A percentile compares a stretch with the other conserved stretches of the same genome.
Evolutionary conservation across 2,329 filamentous ascomycete genomes (phyloP).

Genomic region (Cladosporium sp.): DNA sequence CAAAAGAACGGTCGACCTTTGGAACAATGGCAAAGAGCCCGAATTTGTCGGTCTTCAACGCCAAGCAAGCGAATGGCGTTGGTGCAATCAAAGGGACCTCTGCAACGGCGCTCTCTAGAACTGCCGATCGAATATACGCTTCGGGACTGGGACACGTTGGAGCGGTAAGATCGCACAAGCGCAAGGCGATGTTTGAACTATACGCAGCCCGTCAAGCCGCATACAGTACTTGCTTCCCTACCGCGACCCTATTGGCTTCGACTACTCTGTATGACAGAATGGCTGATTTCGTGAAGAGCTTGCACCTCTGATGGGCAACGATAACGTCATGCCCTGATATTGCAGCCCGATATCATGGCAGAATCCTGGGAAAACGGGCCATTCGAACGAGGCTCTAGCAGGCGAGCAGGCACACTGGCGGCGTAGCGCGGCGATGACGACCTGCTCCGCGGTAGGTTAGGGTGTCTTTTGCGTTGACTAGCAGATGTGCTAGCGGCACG

Average conservation of each 20-base stretch:
- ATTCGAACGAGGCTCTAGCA: conserved; percentile 1
- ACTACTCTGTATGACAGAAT: no score
- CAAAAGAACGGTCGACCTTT: background rate
- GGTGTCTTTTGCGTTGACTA: background rate
- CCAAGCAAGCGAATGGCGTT: conserved; percentile 11
- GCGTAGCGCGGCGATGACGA: conserved; percentile 5
- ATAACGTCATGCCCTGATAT: background rate
- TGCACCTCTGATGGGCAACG: background rate
- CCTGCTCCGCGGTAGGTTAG: conserved; percentile 7
- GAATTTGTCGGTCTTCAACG: conserved; percentile 8
- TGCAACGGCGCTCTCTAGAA: conserved; percentile 5
- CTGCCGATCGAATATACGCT: conserved; percentile 6
- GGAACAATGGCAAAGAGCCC: background rate
- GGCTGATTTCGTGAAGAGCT: no score
- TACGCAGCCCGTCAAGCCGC: conserved; percentile 9
- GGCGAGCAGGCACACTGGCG: background rate
- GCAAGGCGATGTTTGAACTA: conserved; percentile 12
- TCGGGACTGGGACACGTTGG: background rate
- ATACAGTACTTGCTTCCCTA: background rate
- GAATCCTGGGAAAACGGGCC: background rate
- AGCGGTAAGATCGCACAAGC: conserved; percentile 13
- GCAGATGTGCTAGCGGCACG: conserved; percentile 6
- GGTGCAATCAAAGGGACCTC: conserved; percentile 1
- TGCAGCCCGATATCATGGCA: background rate
- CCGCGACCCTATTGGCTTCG: background rate